Evolutionary conservation across 75 land plant genomes (phyloP), one percentile per base, ranked within the genome.

Genomic region (Larix kaempferi): DNA sequence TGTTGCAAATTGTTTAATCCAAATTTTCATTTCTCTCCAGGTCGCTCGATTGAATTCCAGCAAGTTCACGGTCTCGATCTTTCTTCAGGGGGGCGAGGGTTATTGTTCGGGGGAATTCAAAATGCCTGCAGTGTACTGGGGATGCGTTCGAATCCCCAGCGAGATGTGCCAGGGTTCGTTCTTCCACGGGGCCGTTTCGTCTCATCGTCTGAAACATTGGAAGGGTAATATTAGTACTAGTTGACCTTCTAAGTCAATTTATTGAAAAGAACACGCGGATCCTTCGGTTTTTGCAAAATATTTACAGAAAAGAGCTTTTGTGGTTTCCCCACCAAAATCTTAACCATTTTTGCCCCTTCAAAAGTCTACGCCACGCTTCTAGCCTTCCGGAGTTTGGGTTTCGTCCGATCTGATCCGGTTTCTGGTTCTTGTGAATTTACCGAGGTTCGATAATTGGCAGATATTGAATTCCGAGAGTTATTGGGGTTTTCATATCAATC

Each of bases 141-240:
- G 71, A 41, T 66, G 37, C 29, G 71, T 37, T 66, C 71, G n/a
- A 35, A 66, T 66, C n/a, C 21, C 41, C n/a, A 49, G 52, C 52
- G 52, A 49, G 52, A 49, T 7, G 52, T 37, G 35, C n/a, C 71
- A 35, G 71, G 49, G 71, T 37, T 66, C 19, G 44, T 66, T 35
- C 39, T 37, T 66, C 71, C 37, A 66, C 71, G 44, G 22, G 71
- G 37, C 44, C n/a, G 49, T 66, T 66, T 66, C 71, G 1, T 66
- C 71, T 17, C 71, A 66, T 66, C 71, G 71, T 66, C 71, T 66
- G 71, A 66, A 66, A 66, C 71, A 37, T 37, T 66, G 71, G 71
- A 41, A 66, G 71, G 37, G 2, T 21, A 35, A 8, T 35, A 19
- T 44, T 35, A 66, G 69, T 35, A 17, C 2, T 65, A 16, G 11